Evolutionary conservation across 2,329 filamentous ascomycete genomes (phyloP).

Genomic region (Tolypocladium endophyticum): DNA sequence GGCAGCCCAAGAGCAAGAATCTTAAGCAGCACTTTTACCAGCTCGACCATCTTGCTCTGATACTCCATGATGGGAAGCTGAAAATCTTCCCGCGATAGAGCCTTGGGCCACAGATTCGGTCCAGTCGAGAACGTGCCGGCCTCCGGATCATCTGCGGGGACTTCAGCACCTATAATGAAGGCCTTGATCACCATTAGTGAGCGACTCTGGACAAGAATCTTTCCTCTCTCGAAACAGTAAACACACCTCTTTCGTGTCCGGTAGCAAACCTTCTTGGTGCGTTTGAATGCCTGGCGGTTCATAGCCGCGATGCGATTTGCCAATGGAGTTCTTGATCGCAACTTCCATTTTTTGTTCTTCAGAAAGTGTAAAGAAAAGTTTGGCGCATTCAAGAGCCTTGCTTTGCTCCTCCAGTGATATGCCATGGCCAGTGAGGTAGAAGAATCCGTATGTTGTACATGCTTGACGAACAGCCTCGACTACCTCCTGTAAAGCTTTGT

Average conservation of each 20-base stretch:
- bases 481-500: slow-evolving; percentile 9
- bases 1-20: not conserved
- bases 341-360: slow-evolving; percentile 15
- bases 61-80: not conserved
- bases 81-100: not conserved
- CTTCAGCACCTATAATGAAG: slow-evolving; percentile 1
- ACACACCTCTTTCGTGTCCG: slow-evolving; percentile 10
- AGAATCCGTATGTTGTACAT: slow-evolving; percentile 18
- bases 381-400: slow-evolving; percentile 11
- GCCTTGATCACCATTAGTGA: not conserved
- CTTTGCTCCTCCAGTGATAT: slow-evolving; percentile 10
- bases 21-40: not conserved
- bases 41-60: slow-evolving; percentile 1
- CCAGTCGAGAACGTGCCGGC: slow-evolving; percentile 2
- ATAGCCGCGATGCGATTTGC: slow-evolving; percentile 16
- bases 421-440: slow-evolving; percentile 18
- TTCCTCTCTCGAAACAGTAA: not conserved
- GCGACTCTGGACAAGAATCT: not conserved
- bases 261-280: slow-evolving; percentile 15
- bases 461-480: slow-evolving; percentile 15
- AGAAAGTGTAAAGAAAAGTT: slow-evolving; percentile 14
- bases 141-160: slow-evolving; percentile 1
- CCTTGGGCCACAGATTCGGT: slow-evolving; percentile 1
- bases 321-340: slow-evolving; percentile 14
- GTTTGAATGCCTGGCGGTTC: slow-evolving; percentile 17